phyloP scores from a whole-genome alignment of 306 rosid genomes.

The Cicer pinnatifidum region DNA sequence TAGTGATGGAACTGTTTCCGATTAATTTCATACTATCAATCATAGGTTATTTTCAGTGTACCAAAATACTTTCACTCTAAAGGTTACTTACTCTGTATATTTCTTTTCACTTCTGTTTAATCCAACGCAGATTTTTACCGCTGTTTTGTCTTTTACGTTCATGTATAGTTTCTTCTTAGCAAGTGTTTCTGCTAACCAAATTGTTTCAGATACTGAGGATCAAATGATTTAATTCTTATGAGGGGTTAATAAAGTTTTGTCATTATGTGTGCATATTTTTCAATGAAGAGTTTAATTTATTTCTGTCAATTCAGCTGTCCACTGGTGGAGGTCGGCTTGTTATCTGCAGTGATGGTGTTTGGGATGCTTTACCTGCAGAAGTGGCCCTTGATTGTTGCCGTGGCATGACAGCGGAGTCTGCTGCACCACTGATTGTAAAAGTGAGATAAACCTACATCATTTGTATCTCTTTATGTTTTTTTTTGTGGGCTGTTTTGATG shows the following conservation, averaged over 20 bases:
- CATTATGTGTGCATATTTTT: background rate
- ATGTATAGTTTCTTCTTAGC: constrained; percentile 27
- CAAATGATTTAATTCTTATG: constrained; percentile 31
- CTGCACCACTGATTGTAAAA: constrained; percentile 93
- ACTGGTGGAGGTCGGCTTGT: constrained; percentile 93
- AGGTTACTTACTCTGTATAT: constrained; percentile 34
- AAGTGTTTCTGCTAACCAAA: constrained; percentile 20
- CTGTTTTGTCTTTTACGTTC: background rate
- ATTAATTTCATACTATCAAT: too few species aligned
- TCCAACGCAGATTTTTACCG: constrained; percentile 14
- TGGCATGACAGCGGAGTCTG: constrained; percentile 77
- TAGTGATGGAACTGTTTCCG: too few species aligned
- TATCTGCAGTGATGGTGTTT: constrained; percentile 96
- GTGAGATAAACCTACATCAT: constrained; percentile 50
- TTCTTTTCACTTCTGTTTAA: constrained; percentile 25
- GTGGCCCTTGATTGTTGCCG: constrained; percentile 84
- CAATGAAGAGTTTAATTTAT: constrained; percentile 21
- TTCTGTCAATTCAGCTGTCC: constrained; percentile 68
- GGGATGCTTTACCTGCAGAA: constrained; percentile 93
- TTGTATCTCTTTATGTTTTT: constrained; percentile 36
- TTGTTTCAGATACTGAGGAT: constrained; percentile 33
- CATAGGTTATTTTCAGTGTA: too few species aligned
- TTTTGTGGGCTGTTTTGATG: constrained; percentile 3
- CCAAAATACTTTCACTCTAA: constrained; percentile 1
- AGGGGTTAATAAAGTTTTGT: constrained; percentile 10